Conservation (phyloP, 169 alveolate genomes). For the Cryptosporidium muris region DNA sequence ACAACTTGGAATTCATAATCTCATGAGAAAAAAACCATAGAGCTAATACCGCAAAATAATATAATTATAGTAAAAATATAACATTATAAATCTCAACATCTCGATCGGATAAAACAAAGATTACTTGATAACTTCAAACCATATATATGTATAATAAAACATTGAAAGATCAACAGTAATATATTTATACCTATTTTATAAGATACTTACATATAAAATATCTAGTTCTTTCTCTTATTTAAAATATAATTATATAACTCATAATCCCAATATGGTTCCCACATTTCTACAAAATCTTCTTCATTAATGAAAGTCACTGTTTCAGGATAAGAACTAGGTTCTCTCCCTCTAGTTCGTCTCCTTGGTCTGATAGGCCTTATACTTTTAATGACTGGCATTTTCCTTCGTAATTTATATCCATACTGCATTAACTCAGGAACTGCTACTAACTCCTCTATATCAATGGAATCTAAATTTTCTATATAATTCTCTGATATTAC, state of each 20-base stretch:
- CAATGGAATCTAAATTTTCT: background rate
- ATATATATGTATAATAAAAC: too few species aligned
- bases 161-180: too few species aligned
- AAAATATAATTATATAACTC: background rate
- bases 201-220: too few species aligned
- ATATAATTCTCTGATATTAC: too few species aligned
- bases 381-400: background rate
- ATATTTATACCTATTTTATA: too few species aligned
- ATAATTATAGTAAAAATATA: too few species aligned
- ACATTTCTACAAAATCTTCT: conserved; percentile 1
- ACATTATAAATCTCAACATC: too few species aligned
- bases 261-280: background rate
- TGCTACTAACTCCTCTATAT: conserved; percentile 22
- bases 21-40: too few species aligned
- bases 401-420: conserved; percentile 24
- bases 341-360: conserved; percentile 3
- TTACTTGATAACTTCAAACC: too few species aligned
- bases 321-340: conserved; percentile 49
- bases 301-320: conserved; percentile 17
- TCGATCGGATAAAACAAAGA: too few species aligned
- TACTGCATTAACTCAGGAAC: conserved; percentile 36
- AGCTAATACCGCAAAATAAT: too few species aligned
- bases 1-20: too few species aligned
- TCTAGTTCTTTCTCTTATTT: background rate
- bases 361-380: conserved; percentile 62